A percentile compares a stretch with the other conserved stretches of the same genome.
Evolutionary conservation across 2,329 filamentous ascomycete genomes (phyloP).

Genomic region (Tolypocladium paradoxum): DNA sequence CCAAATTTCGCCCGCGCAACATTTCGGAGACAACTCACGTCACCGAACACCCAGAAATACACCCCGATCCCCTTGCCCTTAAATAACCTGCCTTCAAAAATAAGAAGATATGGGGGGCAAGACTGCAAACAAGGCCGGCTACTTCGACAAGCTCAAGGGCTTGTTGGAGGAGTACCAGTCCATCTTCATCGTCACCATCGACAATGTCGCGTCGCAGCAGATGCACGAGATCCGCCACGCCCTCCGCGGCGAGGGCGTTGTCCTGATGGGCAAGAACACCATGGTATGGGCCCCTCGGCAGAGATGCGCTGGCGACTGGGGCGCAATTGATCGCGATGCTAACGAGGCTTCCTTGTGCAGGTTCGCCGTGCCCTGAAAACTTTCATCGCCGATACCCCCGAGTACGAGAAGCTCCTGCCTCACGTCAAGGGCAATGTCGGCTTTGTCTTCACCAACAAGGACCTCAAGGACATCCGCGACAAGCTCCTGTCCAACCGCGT

Average conservation of each 20-base stretch:
- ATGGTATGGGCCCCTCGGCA: slow-evolving; percentile 54
- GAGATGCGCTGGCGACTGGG: slow-evolving; percentile 2
- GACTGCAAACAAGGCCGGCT: slow-evolving; percentile 81
- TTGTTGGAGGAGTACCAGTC: slow-evolving; percentile 94
- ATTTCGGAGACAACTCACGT: slow-evolving; percentile 11
- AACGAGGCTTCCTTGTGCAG: slow-evolving; percentile 27
- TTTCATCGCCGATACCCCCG: slow-evolving; percentile 80
- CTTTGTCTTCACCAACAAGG: slow-evolving; percentile 98
- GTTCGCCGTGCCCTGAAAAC: slow-evolving; percentile 95
- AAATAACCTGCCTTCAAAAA: slow-evolving; percentile 94
- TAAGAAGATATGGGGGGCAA: slow-evolving; percentile 99
- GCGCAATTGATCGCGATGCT: slow-evolving; percentile 5
- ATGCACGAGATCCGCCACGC: slow-evolving; percentile 99
- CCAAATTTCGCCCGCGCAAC: slow-evolving; percentile 9
- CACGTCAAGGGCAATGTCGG: slow-evolving; percentile 96
- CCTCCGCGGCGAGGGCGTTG: slow-evolving; percentile 84
- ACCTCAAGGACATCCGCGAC: slow-evolving; percentile 86
- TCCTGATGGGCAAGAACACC: slow-evolving; percentile 99
- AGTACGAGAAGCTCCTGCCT: slow-evolving; percentile 96
- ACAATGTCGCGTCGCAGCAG: slow-evolving; percentile 99
- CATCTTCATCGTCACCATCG: slow-evolving; percentile 93
- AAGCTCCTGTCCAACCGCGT: slow-evolving; percentile 96
- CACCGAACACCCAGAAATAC: slow-evolving; percentile 13
- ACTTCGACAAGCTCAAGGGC: slow-evolving; percentile 99
- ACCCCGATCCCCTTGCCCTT: slow-evolving; percentile 53